These are phyloP conservation scores for Gentiana macrophylla DNA, from an alignment of 257 asterid species.

Conservation along the genomic window DNA sequence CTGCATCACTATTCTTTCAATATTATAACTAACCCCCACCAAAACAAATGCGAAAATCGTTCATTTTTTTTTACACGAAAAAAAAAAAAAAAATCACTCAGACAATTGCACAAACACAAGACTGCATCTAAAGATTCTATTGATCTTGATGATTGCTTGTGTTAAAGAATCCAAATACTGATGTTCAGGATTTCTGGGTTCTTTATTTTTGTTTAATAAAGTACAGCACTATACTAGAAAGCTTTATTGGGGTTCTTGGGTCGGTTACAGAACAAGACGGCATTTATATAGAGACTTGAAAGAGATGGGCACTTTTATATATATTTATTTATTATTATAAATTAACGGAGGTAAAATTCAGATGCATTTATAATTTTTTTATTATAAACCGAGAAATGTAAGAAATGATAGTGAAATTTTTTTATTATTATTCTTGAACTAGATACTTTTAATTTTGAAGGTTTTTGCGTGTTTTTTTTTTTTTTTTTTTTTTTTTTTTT, in stretches of 20 bases:
- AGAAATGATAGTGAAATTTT: too few species aligned
- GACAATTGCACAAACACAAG: background rate
- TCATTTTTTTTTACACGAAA: background rate
- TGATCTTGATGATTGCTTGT: constrained; percentile 13
- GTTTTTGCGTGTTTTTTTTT: too few species aligned
- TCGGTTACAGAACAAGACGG: constrained; percentile 10
- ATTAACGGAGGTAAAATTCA: too few species aligned
- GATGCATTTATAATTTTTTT: too few species aligned
- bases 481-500: too few species aligned
- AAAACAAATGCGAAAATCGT: background rate
- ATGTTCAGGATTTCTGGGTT: background rate
- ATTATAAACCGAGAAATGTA: too few species aligned
- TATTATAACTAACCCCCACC: constrained; percentile 9
- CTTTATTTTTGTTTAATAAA: constrained; percentile 1
- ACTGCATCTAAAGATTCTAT: background rate
- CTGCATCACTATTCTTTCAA: constrained; percentile 20
- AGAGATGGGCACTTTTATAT: background rate
- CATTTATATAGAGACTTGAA: constrained; percentile 11
- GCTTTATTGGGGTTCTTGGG: constrained; percentile 1
- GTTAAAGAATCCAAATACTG: constrained; percentile 3
- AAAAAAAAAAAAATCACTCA: background rate
- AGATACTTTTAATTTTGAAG: too few species aligned
- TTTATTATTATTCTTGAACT: too few species aligned
- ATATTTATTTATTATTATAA: too few species aligned
- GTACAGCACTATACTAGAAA: background rate